phyloP scores from a whole-genome alignment of 2,329 filamentous ascomycete species.

The Tetracladium maxilliforme region DNA sequence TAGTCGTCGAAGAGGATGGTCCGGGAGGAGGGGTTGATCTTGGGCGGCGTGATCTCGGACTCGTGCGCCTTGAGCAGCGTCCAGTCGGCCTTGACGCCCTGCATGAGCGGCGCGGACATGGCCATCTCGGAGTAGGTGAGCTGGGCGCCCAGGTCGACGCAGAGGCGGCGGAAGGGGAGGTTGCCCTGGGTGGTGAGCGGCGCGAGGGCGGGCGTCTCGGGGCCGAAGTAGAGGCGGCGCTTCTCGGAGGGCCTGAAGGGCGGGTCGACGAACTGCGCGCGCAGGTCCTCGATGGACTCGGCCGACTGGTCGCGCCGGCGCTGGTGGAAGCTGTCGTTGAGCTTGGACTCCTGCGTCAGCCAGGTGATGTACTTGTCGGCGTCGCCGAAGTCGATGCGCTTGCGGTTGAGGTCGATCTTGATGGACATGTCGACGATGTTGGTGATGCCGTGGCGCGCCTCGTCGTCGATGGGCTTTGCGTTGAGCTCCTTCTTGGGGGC shows the following conservation, averaged over 20 bases:
- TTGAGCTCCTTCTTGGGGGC: slow-evolving; percentile 9
- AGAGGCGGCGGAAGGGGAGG: slow-evolving; percentile 82
- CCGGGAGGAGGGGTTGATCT: slow-evolving; percentile 35
- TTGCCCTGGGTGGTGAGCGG: slow-evolving; percentile 96
- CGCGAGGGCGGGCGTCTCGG: slow-evolving; percentile 85
- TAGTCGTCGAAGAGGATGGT: slow-evolving; percentile 60
- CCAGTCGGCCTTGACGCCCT: slow-evolving; percentile 88
- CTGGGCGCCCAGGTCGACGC: slow-evolving; percentile 76
- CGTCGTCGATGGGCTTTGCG: slow-evolving; percentile 18
- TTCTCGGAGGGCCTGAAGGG: slow-evolving; percentile 89
- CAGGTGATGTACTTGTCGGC: slow-evolving; percentile 66
- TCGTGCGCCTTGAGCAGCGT: slow-evolving; percentile 86
- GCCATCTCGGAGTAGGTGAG: slow-evolving; percentile 98
- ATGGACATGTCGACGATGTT: slow-evolving; percentile 57
- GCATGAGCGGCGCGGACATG: slow-evolving; percentile 75
- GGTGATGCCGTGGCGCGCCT: slow-evolving; percentile 46
- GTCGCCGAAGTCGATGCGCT: slow-evolving; percentile 53
- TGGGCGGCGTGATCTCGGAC: slow-evolving; percentile 62
- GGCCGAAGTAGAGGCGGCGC: slow-evolving; percentile 81
- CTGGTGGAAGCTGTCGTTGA: slow-evolving; percentile 31
- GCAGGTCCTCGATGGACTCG: slow-evolving; percentile 47
- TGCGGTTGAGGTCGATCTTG: slow-evolving; percentile 64
- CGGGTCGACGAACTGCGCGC: slow-evolving; percentile 71
- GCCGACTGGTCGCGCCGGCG: slow-evolving; percentile 20
- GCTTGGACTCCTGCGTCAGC: slow-evolving; percentile 51